Percentiles rank a stretch among this genome's conserved stretches.
Evolutionary conservation across 768 basidiomycete species (phyloP).

Genomic region (Pholiota conissans): DNA sequence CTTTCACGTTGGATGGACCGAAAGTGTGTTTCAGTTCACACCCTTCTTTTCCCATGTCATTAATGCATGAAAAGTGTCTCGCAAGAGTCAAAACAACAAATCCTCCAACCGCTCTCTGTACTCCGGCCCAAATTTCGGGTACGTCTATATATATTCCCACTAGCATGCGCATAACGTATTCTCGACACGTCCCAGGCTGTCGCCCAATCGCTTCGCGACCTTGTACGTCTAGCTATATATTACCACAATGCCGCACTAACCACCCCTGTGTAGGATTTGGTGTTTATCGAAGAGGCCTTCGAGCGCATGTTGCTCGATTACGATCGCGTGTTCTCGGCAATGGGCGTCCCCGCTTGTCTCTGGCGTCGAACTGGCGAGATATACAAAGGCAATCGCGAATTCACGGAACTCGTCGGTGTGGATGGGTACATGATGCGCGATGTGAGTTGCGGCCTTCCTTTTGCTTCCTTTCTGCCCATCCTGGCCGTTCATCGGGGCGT

Average conservation of each 20-base stretch:
- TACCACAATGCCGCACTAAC: conserved; percentile 16
- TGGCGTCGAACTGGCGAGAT: conserved; percentile 98
- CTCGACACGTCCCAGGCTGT: conserved; percentile 50
- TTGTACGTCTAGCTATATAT: conserved; percentile 38
- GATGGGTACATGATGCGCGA: conserved; percentile 89
- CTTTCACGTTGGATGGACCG: conserved; percentile 94
- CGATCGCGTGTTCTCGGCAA: conserved; percentile 90
- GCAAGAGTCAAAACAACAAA: conserved; percentile 88
- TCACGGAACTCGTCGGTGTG: conserved; percentile 86
- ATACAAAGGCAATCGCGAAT: conserved; percentile 97
- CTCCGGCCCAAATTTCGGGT: conserved; percentile 85
- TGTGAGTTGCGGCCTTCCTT: conserved; percentile 38
- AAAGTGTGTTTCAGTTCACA: conserved; percentile 51
- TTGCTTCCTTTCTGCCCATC: neutral
- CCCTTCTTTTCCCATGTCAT: neutral
- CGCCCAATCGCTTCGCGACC: conserved; percentile 81
- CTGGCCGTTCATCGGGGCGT: neutral
- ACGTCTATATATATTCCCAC: conserved; percentile 22
- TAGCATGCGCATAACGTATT: neutral
- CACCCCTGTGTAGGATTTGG: conserved; percentile 63
- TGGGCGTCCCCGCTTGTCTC: conserved; percentile 96
- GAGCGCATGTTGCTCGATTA: conserved; percentile 94
- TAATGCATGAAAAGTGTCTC: conserved; percentile 58
- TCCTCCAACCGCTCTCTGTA: conserved; percentile 85
- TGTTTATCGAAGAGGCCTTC: conserved; percentile 98